Evolutionary conservation across 2,329 filamentous ascomycete species (phyloP).

Genomic region (Stagonosporopsis cucurbitacearum): DNA sequence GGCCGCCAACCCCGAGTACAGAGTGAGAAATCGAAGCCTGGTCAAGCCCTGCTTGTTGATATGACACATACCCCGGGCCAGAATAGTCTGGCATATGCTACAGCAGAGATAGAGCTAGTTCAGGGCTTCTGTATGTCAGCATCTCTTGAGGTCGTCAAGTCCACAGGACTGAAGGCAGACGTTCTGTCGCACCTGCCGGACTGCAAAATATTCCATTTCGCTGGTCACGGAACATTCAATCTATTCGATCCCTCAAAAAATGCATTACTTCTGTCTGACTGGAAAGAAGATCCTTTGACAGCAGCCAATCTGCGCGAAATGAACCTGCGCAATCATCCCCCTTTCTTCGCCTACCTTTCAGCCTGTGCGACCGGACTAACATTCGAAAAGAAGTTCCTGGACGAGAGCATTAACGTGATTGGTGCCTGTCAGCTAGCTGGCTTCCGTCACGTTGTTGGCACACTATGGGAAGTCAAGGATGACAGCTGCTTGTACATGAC

Average conservation of each 20-base stretch:
- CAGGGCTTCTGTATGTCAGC: background rate
- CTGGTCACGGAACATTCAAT: conserved; percentile 48
- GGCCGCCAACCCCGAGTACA: conserved; percentile 32
- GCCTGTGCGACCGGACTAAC: background rate
- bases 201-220: conserved; percentile 53
- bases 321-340: background rate
- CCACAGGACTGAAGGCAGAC: conserved; percentile 26
- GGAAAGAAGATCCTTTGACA: background rate
- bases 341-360: background rate
- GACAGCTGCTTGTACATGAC: conserved; percentile 41
- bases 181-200: conserved; percentile 29
- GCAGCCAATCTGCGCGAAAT: background rate
- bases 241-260: conserved; percentile 40
- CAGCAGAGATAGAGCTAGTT: no score
- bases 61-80: conserved; percentile 37
- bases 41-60: conserved; percentile 38
- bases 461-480: conserved; percentile 51
- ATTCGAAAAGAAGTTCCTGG: conserved; percentile 26
- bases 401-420: conserved; percentile 51
- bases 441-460: conserved; percentile 49
- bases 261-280: conserved; percentile 31
- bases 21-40: conserved; percentile 10
- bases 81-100: no score
- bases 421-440: conserved; percentile 45
- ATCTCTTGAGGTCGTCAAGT: background rate